Conservation (phyloP, 176 grass and related monocot species). For the Rhynchospora breviuscula region DNA sequence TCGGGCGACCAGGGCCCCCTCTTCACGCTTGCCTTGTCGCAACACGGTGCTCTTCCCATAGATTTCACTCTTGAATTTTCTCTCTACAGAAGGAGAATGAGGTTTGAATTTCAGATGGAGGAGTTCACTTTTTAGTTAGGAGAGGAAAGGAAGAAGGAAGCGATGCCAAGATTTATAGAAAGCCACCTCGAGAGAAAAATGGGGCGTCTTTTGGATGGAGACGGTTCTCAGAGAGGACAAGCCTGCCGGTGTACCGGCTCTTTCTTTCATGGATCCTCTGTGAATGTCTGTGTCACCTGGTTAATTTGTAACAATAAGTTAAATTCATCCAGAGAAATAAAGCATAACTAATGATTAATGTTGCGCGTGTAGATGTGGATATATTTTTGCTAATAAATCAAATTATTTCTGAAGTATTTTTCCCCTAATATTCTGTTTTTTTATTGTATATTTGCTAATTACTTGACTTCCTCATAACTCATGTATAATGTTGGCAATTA, state of each 20-base stretch:
- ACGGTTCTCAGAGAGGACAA: constrained; percentile 20
- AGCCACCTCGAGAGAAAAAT: constrained; percentile 44
- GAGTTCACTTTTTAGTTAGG: not conserved
- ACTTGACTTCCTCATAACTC: too few relatives aligned
- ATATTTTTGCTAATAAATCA: not conserved
- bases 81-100: not conserved
- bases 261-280: constrained; percentile 37
- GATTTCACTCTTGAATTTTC: not conserved
- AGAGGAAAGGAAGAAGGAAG: constrained; percentile 46
- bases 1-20: constrained; percentile 94
- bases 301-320: not conserved
- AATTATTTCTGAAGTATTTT: not conserved
- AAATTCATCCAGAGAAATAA: too few relatives aligned
- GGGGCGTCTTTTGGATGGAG: constrained; percentile 34
- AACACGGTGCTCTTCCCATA: constrained; percentile 92
- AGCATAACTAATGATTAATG: too few relatives aligned
- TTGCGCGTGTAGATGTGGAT: too few relatives aligned
- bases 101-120: not conserved
- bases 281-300: not conserved
- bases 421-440: too few relatives aligned
- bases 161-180: constrained; percentile 54
- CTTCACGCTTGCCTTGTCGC: constrained; percentile 98
- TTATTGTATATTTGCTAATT: too few relatives aligned
- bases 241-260: constrained; percentile 15
- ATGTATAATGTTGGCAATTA: too few relatives aligned